Evolutionary conservation across 2,329 filamentous ascomycete genomes (phyloP).

Genomic region (Colletotrichum sp.): DNA sequence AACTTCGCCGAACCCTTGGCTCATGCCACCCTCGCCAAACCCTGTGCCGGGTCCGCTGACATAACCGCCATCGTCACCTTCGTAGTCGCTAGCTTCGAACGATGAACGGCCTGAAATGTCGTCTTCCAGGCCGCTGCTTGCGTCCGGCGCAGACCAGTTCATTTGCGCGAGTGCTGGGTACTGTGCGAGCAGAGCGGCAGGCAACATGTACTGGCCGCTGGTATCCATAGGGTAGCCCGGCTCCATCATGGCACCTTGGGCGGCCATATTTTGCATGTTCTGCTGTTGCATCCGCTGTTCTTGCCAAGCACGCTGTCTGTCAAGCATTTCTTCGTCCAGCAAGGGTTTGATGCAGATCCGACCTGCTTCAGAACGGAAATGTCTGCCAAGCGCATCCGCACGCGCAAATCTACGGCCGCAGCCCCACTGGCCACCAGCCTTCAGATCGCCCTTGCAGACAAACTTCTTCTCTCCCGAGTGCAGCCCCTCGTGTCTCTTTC

Average conservation of each 20-base stretch:
- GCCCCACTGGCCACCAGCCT: constrained; percentile 85
- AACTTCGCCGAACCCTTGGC: constrained; percentile 59
- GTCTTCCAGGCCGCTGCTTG: constrained; percentile 76
- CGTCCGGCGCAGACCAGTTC: constrained; percentile 74
- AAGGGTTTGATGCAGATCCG: constrained; percentile 97
- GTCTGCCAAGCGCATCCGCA: constrained; percentile 90
- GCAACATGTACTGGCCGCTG: constrained; percentile 70
- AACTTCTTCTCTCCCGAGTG: constrained; percentile 99
- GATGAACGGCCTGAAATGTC: constrained; percentile 81
- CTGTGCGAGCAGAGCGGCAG: constrained; percentile 85
- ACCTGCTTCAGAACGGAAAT: constrained; percentile 95
- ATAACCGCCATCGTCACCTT: constrained; percentile 74
- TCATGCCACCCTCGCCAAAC: constrained; percentile 61
- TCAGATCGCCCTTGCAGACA: constrained; percentile 91
- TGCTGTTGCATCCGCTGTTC: constrained; percentile 74
- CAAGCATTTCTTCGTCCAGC: constrained; percentile 89
- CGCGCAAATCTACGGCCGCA: constrained; percentile 93
- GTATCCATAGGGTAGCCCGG: constrained; percentile 64
- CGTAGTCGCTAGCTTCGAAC: constrained; percentile 82
- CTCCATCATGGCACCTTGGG: constrained; percentile 62
- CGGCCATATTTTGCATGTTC: constrained; percentile 64
- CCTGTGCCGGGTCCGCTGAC: constrained; percentile 67
- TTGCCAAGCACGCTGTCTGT: constrained; percentile 77
- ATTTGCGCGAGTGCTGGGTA: constrained; percentile 92
- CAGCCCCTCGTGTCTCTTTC: constrained; percentile 94